A percentile compares a stretch with the other conserved stretches of the same genome.
Evolutionary conservation across 129 eudicot genomes (phyloP).

Genomic region (Flaveria ramosissima): DNA sequence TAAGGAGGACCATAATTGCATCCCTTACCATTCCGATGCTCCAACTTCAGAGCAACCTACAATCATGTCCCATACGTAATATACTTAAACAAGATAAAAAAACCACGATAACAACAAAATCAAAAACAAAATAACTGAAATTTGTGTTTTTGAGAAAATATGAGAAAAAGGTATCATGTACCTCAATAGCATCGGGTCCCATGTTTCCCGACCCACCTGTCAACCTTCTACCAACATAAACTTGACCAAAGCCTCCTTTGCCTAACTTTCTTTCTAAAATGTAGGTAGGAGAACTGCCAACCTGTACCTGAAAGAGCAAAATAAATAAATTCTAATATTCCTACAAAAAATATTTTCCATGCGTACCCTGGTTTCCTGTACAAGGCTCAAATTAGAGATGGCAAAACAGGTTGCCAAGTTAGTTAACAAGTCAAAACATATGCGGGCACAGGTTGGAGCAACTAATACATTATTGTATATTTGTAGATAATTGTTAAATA

Average conservation of each 20-base stretch:
- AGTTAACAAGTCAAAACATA: neutral
- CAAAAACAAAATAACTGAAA: neutral
- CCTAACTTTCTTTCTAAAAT: conserved; percentile 76
- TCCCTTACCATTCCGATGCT: conserved; percentile 86
- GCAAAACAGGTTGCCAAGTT: neutral
- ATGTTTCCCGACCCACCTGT: conserved; percentile 51
- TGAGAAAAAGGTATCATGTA: conserved; percentile 12
- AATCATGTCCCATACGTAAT: neutral
- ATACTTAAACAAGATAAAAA: neutral
- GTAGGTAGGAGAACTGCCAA: conserved; percentile 85
- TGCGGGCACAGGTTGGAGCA: neutral
- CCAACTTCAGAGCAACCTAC: conserved; percentile 87
- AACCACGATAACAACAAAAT: neutral
- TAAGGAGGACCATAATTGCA: conserved; percentile 87
- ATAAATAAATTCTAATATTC: neutral
- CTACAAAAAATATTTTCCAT: neutral
- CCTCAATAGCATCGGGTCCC: conserved; percentile 80
- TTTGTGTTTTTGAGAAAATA: neutral
- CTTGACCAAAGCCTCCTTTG: conserved; percentile 97
- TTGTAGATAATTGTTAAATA: neutral
- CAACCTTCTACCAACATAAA: conserved; percentile 78
- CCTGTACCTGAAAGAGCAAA: conserved; percentile 58
- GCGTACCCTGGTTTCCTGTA: neutral
- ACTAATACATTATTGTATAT: neutral
- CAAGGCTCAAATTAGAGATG: neutral